Base-by-base conservation (phyloP, 129 eudicot species). In the Lonicera japonica region DNA sequence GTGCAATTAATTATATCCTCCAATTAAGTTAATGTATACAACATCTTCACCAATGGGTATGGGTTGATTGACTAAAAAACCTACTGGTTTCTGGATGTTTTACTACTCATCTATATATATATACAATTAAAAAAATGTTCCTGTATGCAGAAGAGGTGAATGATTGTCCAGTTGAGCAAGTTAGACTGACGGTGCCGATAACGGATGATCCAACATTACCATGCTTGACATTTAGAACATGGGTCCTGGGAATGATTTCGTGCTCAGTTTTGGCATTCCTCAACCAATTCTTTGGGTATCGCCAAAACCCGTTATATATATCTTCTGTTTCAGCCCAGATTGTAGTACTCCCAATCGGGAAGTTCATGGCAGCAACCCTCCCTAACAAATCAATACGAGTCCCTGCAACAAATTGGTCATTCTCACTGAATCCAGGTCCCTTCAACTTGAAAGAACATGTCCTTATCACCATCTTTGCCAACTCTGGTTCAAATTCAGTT, bases 391-490 rank as follows among this genome's bases (percentile, higher is more conserved):
- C 15, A 0, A 8, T 88, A 12, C 45, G 55, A 5, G 13, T 82
- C 58, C 84, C 73, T 0, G 71, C 68, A 23, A 71, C 74, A 10
- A 72, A 58, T 38, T 82, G 95, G 97, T 70, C 83, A 5, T 89
- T 89, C 72, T 77, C 95, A 0, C 15, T 89, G 65, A 89, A 89
- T 59, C 95, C 97, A 2, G 95, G 97, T 14, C 97, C 95, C 5
- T 89, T 89, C 59, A 86, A 89, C 70, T 46, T 89, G 68, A 89
- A 89, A 66, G 96, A 89, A 73, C 95, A 89, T 65, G 89, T 80
- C 3, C 88, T 89, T 40, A 86, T 89, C 43, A 89, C 97, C 41
- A 85, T 89, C 34, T 78, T 89, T n/a, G 97, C 97, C 13, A 83
- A 78, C 64, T 73, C 88, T 2, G 95, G 97, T 47, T 65, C 88